These are phyloP conservation scores for Scheffersomyces spartinae DNA, from an alignment of 805 yeast genomes.

Conservation along the genomic window DNA sequence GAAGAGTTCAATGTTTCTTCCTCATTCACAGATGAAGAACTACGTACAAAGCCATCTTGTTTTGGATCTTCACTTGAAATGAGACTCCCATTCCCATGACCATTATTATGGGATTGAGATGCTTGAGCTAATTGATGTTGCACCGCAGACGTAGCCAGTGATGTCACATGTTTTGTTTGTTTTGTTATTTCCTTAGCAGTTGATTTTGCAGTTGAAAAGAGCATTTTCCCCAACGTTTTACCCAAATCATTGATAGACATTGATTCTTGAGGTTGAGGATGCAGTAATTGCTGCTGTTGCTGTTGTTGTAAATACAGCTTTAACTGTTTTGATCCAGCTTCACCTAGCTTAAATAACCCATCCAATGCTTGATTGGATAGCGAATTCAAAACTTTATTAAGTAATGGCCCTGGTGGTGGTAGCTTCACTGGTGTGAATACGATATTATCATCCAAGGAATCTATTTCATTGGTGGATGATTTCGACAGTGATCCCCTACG, in stretches of 20 bases:
- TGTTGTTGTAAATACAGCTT: conserved; percentile 21
- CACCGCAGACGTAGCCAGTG: too few species aligned
- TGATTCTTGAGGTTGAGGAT: too few species aligned
- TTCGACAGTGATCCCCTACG: too few species aligned
- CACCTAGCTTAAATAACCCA: conserved; percentile 36
- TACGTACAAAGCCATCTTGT: too few species aligned
- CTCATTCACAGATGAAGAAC: too few species aligned
- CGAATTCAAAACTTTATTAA: conserved; percentile 35
- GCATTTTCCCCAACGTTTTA: conserved; percentile 18
- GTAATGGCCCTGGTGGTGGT: conserved; percentile 35
- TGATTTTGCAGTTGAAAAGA: conserved; percentile 22
- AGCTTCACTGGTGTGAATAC: conserved; percentile 34
- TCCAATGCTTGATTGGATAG: conserved; percentile 44
- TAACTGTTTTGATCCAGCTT: conserved; percentile 34
- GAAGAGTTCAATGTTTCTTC: too few species aligned
- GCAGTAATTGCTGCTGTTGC: too few species aligned
- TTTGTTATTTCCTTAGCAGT: conserved; percentile 15
- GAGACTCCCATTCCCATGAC: too few species aligned
- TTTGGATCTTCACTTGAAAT: too few species aligned
- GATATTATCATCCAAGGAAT: conserved; percentile 5
- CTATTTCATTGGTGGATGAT: too few species aligned
- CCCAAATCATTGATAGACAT: conserved; percentile 19
- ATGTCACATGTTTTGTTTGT: conserved; percentile 9
- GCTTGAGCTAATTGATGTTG: too few species aligned
- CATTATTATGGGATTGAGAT: too few species aligned